Conservation (phyloP, 2,329 filamentous ascomycete species). For the Verticillium longisporum region DNA sequence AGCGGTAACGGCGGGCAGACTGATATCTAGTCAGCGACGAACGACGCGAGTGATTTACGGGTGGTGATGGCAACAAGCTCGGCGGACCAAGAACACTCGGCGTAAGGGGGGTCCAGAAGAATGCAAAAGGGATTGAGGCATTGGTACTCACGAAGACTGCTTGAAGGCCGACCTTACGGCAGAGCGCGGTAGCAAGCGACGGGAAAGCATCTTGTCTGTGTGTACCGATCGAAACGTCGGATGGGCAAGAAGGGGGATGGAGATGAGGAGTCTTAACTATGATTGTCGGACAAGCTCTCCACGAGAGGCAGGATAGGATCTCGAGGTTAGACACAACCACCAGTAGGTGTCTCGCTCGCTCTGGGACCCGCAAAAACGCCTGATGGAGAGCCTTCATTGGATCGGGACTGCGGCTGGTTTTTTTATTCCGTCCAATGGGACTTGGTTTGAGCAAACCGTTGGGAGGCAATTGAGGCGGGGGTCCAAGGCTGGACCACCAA, state of each 20-base stretch:
- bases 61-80: neutral
- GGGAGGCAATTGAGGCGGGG: neutral
- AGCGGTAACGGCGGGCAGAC: constrained; percentile 41
- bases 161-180: constrained; percentile 50
- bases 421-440: neutral
- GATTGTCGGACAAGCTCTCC: constrained; percentile 4
- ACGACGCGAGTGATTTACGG: constrained; percentile 13
- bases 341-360: neutral
- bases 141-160: constrained; percentile 38
- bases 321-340: neutral
- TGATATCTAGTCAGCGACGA: constrained; percentile 17
- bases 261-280: neutral
- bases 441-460: neutral
- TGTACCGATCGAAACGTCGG: constrained; percentile 1
- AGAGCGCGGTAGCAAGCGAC: constrained; percentile 53
- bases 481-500: neutral
- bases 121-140: neutral
- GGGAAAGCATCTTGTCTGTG: constrained; percentile 43
- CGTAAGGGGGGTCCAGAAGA: neutral
- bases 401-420: neutral
- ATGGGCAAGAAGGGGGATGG: constrained; percentile 5
- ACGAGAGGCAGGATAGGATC: neutral
- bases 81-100: neutral
- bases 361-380: neutral
- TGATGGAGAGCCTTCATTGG: neutral